These are phyloP conservation scores for Cryphonectria parasitica DNA, from an alignment of 2,329 filamentous ascomycete species.

Conservation along the genomic window DNA sequence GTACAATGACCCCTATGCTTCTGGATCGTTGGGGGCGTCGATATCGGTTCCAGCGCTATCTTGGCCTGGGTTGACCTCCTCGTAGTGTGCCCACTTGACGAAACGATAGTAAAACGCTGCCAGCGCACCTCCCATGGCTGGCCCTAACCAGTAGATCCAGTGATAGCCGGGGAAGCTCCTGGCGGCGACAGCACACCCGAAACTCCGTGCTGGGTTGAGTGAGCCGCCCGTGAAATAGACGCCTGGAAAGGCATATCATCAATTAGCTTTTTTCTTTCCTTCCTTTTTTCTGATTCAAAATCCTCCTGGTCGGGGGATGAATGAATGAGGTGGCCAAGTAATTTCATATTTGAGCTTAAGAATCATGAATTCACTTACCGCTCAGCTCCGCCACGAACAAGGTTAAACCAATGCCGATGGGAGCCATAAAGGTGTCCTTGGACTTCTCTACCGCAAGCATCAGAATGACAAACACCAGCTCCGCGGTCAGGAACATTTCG, in stretches of 20 bases:
- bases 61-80: slow-evolving; percentile 45
- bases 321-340: neutral
- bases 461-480: slow-evolving; percentile 63
- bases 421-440: slow-evolving; percentile 67
- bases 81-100: slow-evolving; percentile 49
- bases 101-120: slow-evolving; percentile 47
- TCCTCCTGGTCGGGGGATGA: too few relatives aligned
- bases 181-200: slow-evolving; percentile 47
- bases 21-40: neutral
- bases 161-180: slow-evolving; percentile 43
- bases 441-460: slow-evolving; percentile 72
- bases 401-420: slow-evolving; percentile 67
- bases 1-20: neutral
- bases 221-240: slow-evolving; percentile 46
- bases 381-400: slow-evolving; percentile 58
- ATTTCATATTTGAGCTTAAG: too few relatives aligned
- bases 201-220: slow-evolving; percentile 48
- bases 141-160: slow-evolving; percentile 53
- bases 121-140: slow-evolving; percentile 46
- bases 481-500: slow-evolving; percentile 63
- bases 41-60: slow-evolving; percentile 33
- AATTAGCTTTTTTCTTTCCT: too few relatives aligned
- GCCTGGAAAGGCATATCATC: slow-evolving; percentile 29
- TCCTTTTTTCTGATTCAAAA: too few relatives aligned
- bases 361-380: slow-evolving; percentile 34